Base-by-base conservation (phyloP, 257 asterid species). In the Ilex aquifolium region DNA sequence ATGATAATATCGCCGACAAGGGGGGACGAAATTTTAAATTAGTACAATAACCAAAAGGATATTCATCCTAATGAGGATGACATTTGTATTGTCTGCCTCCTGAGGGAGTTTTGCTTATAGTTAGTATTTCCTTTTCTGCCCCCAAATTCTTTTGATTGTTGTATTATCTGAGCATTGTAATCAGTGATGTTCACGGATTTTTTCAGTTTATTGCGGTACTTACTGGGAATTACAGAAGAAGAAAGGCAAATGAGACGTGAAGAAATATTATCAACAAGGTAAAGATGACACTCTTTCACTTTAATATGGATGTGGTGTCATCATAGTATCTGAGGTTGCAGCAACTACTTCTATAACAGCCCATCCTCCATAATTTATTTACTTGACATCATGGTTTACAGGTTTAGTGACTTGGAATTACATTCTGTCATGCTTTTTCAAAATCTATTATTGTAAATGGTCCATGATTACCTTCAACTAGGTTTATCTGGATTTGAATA, bases 211-310 rank as follows among this genome's bases (percentile, higher is more conserved):
- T 29, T 87, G 84, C 83, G 97, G 66, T 65, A 93, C 76, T 73
- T 93, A 74, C 60, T 93, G 76, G 95, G 96, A 79, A 79, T 93
- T 63, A 84, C 96, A 0, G 92, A 90, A 70, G 96, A 90, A 74
- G 97, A 93, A 79, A 83, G 96, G 71, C 85, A 86, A 80, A 71
- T 48, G 49, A 85, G 97, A 73, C 86, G 97, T 30, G 97, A 88
- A 75, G 96, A 93, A 79, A 93, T 93, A 71, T 74, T 90, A 72
- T 84, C 95, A 44, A 88, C 97, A 58, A 90, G 95, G 99, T 93
- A 84, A 72, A 56, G 58, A 51, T 27, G 63, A 17, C 49, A 46
- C 10, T 46, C 52, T 46, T 46, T 46, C 4, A 14, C 10, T 46
- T 1, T 42, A 42, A 42, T 6, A 11, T 42, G 48, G 48, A 6